Evolutionary conservation across 306 rosid genomes (phyloP).

Genomic region (Carpinus fangiana): DNA sequence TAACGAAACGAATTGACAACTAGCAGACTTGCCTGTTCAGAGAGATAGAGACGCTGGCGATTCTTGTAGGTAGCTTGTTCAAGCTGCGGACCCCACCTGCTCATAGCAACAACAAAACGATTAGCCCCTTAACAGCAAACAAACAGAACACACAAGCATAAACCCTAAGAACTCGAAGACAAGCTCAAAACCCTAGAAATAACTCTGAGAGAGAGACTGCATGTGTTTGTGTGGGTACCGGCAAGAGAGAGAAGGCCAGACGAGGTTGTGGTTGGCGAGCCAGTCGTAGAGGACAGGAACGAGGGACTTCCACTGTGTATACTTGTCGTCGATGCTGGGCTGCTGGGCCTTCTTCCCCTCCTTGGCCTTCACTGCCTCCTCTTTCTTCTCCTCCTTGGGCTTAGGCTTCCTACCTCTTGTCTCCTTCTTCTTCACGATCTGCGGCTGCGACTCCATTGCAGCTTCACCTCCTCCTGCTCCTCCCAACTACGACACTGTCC

Average conservation of each 20-base stretch:
- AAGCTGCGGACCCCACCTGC: conserved; percentile 83
- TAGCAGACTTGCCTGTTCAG: conserved; percentile 53
- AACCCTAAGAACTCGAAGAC: not conserved
- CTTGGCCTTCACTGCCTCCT: conserved; percentile 39
- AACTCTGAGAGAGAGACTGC: not conserved
- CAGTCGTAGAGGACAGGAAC: conserved; percentile 93
- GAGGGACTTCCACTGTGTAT: conserved; percentile 85
- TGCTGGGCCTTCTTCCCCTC: conserved; percentile 51
- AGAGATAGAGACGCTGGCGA: conserved; percentile 76
- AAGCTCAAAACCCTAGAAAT: conserved; percentile 23
- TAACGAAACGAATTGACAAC: not conserved
- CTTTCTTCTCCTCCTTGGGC: conserved; percentile 77
- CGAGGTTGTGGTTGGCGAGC: conserved; percentile 94
- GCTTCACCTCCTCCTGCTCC: not conserved
- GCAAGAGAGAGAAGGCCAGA: conserved; percentile 97
- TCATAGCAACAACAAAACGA: not conserved
- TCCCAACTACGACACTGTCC: not conserved
- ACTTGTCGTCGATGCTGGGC: conserved; percentile 71
- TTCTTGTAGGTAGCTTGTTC: conserved; percentile 83
- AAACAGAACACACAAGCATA: not conserved
- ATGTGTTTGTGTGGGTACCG: conserved; percentile 35
- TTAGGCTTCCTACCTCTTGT: conserved; percentile 86
- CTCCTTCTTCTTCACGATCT: conserved; percentile 71
- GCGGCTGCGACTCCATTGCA: conserved; percentile 60
- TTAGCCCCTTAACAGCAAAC: not conserved